phyloP scores from a whole-genome alignment of 2,329 filamentous ascomycete species.

The Colletotrichum tamarilloi region DNA sequence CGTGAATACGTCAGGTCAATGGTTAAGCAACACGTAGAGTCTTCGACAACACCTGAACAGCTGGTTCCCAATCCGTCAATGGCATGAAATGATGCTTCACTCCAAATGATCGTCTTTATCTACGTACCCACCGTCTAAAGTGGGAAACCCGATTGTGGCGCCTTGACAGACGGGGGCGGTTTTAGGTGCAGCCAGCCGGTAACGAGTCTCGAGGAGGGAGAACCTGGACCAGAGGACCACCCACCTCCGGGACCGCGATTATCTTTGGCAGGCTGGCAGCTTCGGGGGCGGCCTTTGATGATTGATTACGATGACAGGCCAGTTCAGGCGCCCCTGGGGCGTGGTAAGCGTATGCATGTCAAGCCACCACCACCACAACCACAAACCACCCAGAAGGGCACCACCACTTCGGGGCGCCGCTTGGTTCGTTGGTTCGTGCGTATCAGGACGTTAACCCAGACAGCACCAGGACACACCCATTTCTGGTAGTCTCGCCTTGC shows the following conservation, averaged over 20 bases:
- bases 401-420: not conserved
- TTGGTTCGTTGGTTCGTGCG: conserved; percentile 33
- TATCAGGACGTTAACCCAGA: not conserved
- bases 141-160: not conserved
- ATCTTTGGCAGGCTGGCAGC: not conserved
- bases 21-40: not conserved
- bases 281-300: not conserved
- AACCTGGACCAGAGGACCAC: not conserved
- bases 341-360: not conserved
- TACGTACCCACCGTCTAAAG: not conserved
- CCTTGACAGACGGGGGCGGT: not conserved
- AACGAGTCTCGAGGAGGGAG: not conserved
- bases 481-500: not conserved
- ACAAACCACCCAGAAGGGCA: not conserved
- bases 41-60: not conserved
- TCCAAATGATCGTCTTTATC: not conserved
- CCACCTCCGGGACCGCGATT: conserved; percentile 12
- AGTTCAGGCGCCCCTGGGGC: not conserved
- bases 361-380: not conserved
- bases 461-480: not conserved
- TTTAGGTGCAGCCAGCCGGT: not conserved
- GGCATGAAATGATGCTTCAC: not conserved
- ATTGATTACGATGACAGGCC: not conserved
- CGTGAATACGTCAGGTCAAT: not conserved
- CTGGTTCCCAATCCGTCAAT: too few species aligned